Conservation (phyloP, 2,329 filamentous ascomycete genomes). For the Macrophomina tecta region DNA sequence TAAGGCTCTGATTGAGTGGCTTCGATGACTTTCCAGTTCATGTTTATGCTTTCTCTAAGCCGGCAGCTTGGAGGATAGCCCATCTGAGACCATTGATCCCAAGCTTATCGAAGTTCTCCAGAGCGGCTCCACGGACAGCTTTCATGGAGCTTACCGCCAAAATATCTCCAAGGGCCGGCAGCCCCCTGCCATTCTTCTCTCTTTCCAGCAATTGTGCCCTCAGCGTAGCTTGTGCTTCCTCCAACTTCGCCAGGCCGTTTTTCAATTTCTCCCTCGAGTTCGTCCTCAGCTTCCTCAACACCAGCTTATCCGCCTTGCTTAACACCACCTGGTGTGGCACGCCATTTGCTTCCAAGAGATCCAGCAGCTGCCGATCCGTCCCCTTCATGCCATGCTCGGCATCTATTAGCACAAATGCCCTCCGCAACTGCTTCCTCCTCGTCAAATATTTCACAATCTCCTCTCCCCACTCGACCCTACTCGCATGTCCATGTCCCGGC, state of each 20-base stretch:
- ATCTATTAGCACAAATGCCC: slow-evolving; percentile 70
- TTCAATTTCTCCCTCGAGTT: slow-evolving; percentile 36
- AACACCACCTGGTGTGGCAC: slow-evolving; percentile 70
- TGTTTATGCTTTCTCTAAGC: slow-evolving; percentile 51
- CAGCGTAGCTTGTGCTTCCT: background rate
- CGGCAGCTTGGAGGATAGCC: slow-evolving; percentile 68
- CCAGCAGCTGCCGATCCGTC: slow-evolving; percentile 64
- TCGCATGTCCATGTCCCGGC: slow-evolving; percentile 72
- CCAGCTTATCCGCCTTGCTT: slow-evolving; percentile 68
- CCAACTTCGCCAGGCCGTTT: slow-evolving; percentile 31
- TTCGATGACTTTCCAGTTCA: background rate
- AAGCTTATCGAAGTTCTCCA: slow-evolving; percentile 50
- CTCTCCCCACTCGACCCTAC: slow-evolving; percentile 65
- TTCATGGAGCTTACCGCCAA: slow-evolving; percentile 64
- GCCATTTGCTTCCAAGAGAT: slow-evolving; percentile 60
- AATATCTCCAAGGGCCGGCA: slow-evolving; percentile 62
- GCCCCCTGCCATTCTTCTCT: slow-evolving; percentile 33
- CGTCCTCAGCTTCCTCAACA: slow-evolving; percentile 43
- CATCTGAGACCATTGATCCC: slow-evolving; percentile 69
- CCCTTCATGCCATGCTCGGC: slow-evolving; percentile 67
- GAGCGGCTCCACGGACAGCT: slow-evolving; percentile 43
- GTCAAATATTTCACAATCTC: slow-evolving; percentile 73
- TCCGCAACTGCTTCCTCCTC: slow-evolving; percentile 65
- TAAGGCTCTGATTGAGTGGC: background rate
- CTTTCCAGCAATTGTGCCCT: slow-evolving; percentile 34